phyloP scores from a whole-genome alignment of 805 yeast species.

The Wickerhamiella lipophila region DNA sequence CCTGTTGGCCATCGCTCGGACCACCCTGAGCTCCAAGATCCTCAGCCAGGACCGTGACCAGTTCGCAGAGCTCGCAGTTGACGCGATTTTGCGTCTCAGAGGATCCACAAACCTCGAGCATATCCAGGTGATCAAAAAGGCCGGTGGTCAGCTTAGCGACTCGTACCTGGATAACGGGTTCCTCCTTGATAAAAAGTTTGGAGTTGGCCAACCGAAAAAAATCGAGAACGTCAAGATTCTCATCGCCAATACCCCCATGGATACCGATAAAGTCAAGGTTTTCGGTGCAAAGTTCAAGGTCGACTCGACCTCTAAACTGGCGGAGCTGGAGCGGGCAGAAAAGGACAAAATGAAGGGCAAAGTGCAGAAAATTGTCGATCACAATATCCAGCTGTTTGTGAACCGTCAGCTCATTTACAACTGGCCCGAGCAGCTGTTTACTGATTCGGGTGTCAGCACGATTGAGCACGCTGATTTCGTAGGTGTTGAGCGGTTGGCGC shows the following conservation, averaged over 20 bases:
- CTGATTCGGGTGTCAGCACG: conserved; percentile 76
- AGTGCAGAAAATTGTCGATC: conserved; percentile 77
- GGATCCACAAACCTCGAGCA: conserved; percentile 83
- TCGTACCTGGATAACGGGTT: conserved; percentile 95
- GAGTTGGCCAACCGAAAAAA: conserved; percentile 84
- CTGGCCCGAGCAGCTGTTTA: conserved; percentile 91
- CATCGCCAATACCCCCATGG: conserved; percentile 86
- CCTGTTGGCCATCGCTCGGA: conserved; percentile 74
- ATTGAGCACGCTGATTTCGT: conserved; percentile 98
- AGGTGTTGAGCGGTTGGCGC: conserved; percentile 90
- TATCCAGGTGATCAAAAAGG: conserved; percentile 84
- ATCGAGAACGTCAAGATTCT: conserved; percentile 73
- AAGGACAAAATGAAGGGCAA: conserved; percentile 82
- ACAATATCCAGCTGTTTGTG: conserved; percentile 78
- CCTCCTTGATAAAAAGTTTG: conserved; percentile 80
- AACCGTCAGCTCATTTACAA: conserved; percentile 95
- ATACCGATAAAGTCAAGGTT: conserved; percentile 92
- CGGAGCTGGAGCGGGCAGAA: conserved; percentile 89
- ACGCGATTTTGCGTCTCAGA: conserved; percentile 76
- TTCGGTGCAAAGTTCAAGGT: conserved; percentile 97
- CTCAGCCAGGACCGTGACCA: conserved; percentile 87
- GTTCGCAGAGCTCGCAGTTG: conserved; percentile 83
- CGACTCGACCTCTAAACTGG: conserved; percentile 85
- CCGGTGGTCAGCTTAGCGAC: conserved; percentile 85
- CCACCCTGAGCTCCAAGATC: conserved; percentile 87